These are phyloP conservation scores for Chlorella ohadii DNA, from an alignment of 139 green algal species.

Conservation along the genomic window DNA sequence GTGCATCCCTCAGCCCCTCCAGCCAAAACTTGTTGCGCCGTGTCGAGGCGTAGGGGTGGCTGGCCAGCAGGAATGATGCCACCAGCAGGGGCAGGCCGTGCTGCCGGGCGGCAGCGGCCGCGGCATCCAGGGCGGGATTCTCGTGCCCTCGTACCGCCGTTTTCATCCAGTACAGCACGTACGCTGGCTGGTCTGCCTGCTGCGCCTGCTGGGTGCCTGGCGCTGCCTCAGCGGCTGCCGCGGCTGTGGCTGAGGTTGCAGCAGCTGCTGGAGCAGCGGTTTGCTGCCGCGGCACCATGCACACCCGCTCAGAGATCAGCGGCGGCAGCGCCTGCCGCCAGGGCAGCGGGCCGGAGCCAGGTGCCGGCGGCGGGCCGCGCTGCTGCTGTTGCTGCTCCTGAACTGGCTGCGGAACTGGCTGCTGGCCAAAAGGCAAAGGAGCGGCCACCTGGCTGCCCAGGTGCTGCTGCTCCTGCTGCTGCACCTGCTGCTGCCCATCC, in stretches of 20 bases:
- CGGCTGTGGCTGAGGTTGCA: neutral
- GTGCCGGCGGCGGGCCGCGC: neutral
- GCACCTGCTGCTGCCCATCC: neutral
- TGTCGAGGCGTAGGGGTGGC: constrained; percentile 9
- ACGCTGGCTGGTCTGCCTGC: neutral
- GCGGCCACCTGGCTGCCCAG: too few species aligned
- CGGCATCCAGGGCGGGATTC: constrained; percentile 18
- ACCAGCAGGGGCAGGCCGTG: constrained; percentile 11
- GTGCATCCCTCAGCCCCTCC: constrained; percentile 12
- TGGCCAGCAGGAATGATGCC: constrained; percentile 23
- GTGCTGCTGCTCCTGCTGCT: neutral
- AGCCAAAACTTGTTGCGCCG: neutral
- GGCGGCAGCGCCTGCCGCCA: constrained; percentile 16
- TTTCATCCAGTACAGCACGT: constrained; percentile 26
- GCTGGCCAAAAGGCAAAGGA: too few species aligned
- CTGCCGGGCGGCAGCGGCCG: neutral
- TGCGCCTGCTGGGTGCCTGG: too few species aligned
- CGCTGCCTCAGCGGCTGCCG: too few species aligned
- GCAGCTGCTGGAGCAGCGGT: neutral
- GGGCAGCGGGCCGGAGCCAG: neutral
- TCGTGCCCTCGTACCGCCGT: constrained; percentile 20
- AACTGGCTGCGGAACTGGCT: neutral
- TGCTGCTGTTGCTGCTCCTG: neutral
- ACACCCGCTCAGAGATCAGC: neutral
- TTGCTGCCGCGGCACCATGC: neutral